Evolutionary conservation across 2,329 filamentous ascomycete species (phyloP).

Genomic region (Tolypocladium capitatum): DNA sequence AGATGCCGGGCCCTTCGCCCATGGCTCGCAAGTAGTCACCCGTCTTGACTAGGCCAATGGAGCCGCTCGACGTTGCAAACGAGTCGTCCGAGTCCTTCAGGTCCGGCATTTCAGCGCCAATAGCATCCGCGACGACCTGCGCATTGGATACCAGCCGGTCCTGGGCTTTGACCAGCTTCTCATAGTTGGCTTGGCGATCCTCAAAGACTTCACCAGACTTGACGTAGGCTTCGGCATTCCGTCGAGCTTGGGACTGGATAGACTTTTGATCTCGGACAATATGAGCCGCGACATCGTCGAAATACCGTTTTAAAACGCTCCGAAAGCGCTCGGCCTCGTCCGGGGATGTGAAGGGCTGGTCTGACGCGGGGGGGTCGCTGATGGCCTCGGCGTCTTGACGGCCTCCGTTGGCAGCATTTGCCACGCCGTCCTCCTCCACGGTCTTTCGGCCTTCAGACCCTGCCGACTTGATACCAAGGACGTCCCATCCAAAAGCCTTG

Average conservation of each 20-base stretch:
- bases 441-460: constrained; percentile 70
- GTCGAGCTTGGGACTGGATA: constrained; percentile 72
- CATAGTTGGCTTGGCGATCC: constrained; percentile 88
- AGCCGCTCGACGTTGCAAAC: constrained; percentile 52
- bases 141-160: constrained; percentile 84
- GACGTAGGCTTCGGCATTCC: constrained; percentile 95
- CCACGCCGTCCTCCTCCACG: constrained; percentile 67
- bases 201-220: constrained; percentile 98
- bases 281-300: constrained; percentile 85
- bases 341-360: constrained; percentile 60
- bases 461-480: constrained; percentile 64
- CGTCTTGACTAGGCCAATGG: constrained; percentile 86
- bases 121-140: constrained; percentile 76
- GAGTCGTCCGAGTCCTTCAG: constrained; percentile 69
- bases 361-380: constrained; percentile 33
- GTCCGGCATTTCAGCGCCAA: constrained; percentile 88
- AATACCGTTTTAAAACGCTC: constrained; percentile 74
- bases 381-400: constrained; percentile 38
- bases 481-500: constrained; percentile 92
- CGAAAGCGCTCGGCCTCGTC: constrained; percentile 78
- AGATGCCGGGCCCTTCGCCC: constrained; percentile 84
- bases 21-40: constrained; percentile 86
- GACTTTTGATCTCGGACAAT: constrained; percentile 85
- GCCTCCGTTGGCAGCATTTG: constrained; percentile 26
- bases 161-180: constrained; percentile 83